Conservation (phyloP, 2,329 filamentous ascomycete species). For the Thermoascus crustaceus region DNA sequence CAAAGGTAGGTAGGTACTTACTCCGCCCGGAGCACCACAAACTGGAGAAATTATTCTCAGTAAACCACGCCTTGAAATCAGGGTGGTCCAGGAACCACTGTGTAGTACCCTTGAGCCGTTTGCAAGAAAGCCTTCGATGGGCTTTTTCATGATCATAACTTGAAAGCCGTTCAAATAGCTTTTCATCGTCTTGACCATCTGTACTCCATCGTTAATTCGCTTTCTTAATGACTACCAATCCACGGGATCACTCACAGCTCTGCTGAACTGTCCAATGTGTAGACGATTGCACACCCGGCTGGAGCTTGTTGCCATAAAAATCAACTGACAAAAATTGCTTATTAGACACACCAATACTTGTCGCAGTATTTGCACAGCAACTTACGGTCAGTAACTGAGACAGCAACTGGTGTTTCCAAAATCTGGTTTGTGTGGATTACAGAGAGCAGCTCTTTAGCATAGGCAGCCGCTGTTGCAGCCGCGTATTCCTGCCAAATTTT, state of each 20-base stretch:
- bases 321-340: neutral
- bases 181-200: constrained; percentile 3
- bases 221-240: constrained; percentile 1
- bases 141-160: constrained; percentile 13
- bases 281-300: neutral
- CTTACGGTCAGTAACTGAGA: neutral
- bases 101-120: constrained; percentile 13
- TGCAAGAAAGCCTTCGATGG: constrained; percentile 13
- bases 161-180: constrained; percentile 12
- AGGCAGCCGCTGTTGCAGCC: constrained; percentile 5
- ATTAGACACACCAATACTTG: neutral
- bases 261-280: neutral
- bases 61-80: constrained; percentile 12
- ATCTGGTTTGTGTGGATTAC: constrained; percentile 2
- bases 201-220: neutral
- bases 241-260: neutral
- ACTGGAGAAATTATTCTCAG: constrained; percentile 5
- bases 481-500: constrained; percentile 6
- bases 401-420: no score
- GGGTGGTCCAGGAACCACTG: constrained; percentile 12
- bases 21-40: constrained; percentile 17
- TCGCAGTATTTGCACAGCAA: neutral
- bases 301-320: neutral
- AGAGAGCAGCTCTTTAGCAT: constrained; percentile 6
- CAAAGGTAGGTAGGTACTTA: constrained; percentile 6